Base-by-base conservation (phyloP, 2,329 filamentous ascomycete species). In the Aspergillus bombycis region DNA sequence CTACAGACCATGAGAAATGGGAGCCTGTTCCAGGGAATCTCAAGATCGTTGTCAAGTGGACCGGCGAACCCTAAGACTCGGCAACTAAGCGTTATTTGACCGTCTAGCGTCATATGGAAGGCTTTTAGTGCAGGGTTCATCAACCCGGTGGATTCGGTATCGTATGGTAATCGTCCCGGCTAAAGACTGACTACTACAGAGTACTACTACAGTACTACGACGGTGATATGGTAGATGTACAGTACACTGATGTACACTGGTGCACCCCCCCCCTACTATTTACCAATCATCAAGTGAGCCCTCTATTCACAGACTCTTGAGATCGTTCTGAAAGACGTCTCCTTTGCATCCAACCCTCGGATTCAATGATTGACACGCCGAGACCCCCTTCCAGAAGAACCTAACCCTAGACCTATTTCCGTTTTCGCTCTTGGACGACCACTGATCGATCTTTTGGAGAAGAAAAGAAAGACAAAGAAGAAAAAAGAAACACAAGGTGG, bases 1-100 rank as follows among this genome's bases (percentile, higher is more conserved):
- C 64, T 59, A 63, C 32, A 62, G 52, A 48, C 36, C 23, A 56
- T 26, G n/a, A 19, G 36, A 59, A 36, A 48, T 54, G 32, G 32
- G 14, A 34, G 52, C 52, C 52, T 55, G 34, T 36, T 26, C 52
- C 52, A 55, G 26, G 23, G 32, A 36, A 55, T 55, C 52, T 55
- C 19, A 21, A 55, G 52, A 55, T 55, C 52, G 52, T 54, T 54
- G 52, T 21, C 19, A 21, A 57, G 53, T 61, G 60, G 60, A 32
- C 36, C 48, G 14, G n/a, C 19, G 23, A 38, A 55, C 52, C 52
- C 52, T 55, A 55, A 41, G n/a, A 4, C 52, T 55, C 52, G 52
- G 52, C 52, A 55, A 38, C 52, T 55, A 55, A 55, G 52, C 52
- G 52, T 55, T 55, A 38, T 55, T 48, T 26, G 52, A 55, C 5